Percentiles rank a stretch among this genome's conserved stretches.
phyloP scores from a whole-genome alignment of 2,329 filamentous ascomycete species.

The Blastomyces percursus region DNA sequence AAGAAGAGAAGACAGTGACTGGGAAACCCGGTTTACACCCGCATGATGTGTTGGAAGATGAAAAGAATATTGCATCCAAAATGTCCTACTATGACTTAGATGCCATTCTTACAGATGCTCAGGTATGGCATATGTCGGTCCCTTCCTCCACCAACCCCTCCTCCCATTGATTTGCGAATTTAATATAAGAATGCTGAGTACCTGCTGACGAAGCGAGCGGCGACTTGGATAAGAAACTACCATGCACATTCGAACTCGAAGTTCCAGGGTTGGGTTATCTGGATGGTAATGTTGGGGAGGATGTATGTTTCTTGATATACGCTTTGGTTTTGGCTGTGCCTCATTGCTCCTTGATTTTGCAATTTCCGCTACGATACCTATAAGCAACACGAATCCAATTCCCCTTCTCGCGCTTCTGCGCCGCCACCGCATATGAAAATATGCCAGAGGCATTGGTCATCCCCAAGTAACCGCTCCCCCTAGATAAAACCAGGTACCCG shows the following conservation, averaged over 20 bases:
- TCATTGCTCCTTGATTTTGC: neutral
- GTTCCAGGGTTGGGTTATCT: constrained; percentile 80
- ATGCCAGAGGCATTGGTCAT: neutral
- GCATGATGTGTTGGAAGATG: neutral
- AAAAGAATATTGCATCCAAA: constrained; percentile 3
- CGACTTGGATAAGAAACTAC: constrained; percentile 60
- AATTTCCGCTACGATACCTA: neutral
- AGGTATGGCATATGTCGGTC: constrained; percentile 19
- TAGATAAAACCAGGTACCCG: constrained; percentile 70
- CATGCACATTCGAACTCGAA: constrained; percentile 86
- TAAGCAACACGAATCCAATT: neutral
- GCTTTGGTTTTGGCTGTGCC: too few relatives aligned
- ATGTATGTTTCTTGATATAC: constrained; percentile 29
- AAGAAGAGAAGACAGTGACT: too few relatives aligned
- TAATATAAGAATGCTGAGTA: too few relatives aligned
- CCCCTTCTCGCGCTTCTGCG: too few relatives aligned
- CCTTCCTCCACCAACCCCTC: too few relatives aligned
- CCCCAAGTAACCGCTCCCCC: neutral
- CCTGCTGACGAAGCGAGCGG: too few relatives aligned
- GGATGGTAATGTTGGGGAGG: constrained; percentile 63
- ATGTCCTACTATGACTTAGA: constrained; percentile 41
- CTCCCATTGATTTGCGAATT: too few relatives aligned
- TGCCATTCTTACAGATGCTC: constrained; percentile 37
- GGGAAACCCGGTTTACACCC: too few relatives aligned
- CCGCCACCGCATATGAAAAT: too few relatives aligned